Conservation (phyloP, 1,284 basidiomycete genomes). For the Trametes versicolor region DNA sequence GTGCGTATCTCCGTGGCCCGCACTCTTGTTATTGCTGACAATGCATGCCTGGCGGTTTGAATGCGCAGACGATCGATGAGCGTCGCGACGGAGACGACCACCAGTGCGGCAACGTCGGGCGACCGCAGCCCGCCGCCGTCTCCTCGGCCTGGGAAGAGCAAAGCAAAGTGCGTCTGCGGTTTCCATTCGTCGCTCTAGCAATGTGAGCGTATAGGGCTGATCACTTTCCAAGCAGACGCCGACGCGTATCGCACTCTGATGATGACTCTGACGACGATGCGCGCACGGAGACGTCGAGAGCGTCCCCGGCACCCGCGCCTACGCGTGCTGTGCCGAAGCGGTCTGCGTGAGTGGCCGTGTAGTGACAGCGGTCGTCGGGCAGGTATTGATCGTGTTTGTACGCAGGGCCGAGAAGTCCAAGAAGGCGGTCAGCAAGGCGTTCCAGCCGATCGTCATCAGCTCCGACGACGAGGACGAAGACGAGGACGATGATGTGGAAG, state of each 20-base stretch:
- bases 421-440: conserved; percentile 39
- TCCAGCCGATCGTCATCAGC: conserved; percentile 33
- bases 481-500: conserved; percentile 34
- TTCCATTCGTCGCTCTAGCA: not conserved
- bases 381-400: not conserved
- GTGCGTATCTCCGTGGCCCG: conserved; percentile 28
- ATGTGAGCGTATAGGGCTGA: not conserved
- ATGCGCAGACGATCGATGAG: conserved; percentile 48
- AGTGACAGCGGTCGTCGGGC: no score
- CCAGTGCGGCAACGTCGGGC: conserved; percentile 37
- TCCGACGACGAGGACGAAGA: conserved; percentile 48
- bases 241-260: conserved; percentile 54
- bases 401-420: conserved; percentile 39
- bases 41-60: not conserved
- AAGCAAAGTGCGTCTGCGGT: conserved; percentile 44
- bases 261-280: conserved; percentile 53
- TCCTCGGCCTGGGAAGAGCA: conserved; percentile 39
- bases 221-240: conserved; percentile 37
- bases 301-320: conserved; percentile 40
- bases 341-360: conserved; percentile 44
- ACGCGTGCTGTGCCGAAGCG: conserved; percentile 48
- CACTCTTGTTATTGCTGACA: not conserved
- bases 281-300: conserved; percentile 33
- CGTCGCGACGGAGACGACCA: conserved; percentile 44
- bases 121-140: conserved; percentile 43